Conservation (phyloP, 768 basidiomycete genomes). For the Russula sp. region DNA sequence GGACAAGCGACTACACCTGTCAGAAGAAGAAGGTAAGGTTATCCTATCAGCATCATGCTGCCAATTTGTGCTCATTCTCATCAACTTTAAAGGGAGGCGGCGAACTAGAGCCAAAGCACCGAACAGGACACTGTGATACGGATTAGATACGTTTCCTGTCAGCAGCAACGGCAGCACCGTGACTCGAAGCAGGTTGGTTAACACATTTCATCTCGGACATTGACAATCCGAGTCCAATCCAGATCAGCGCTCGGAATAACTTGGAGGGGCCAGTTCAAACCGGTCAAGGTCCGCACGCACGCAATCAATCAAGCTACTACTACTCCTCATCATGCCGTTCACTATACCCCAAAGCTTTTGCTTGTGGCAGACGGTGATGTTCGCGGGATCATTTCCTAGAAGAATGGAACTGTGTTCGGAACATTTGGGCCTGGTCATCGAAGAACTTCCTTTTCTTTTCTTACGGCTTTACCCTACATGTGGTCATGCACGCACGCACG, state of each 20-base stretch:
- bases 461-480: background rate
- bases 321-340: background rate
- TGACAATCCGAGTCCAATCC: background rate
- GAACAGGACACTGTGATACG: background rate
- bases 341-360: background rate
- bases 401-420: background rate
- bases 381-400: conserved; percentile 8
- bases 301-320: background rate
- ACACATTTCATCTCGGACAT: background rate
- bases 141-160: background rate
- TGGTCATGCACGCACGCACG: background rate
- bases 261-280: background rate
- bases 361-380: background rate
- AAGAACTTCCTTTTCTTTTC: background rate
- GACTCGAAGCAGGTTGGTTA: background rate
- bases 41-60: background rate
- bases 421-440: background rate
- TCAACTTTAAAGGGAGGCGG: background rate
- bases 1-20: conserved; percentile 12
- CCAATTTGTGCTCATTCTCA: background rate
- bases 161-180: background rate
- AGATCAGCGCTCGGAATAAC: conserved; percentile 12
- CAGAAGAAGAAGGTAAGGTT: background rate
- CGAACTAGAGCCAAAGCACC: background rate
- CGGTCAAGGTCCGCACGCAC: background rate